Percentiles rank a stretch among this genome's conserved stretches.
Evolutionary conservation across 345 rosid genomes (phyloP).

Genomic region (Hypericum perforatum): DNA sequence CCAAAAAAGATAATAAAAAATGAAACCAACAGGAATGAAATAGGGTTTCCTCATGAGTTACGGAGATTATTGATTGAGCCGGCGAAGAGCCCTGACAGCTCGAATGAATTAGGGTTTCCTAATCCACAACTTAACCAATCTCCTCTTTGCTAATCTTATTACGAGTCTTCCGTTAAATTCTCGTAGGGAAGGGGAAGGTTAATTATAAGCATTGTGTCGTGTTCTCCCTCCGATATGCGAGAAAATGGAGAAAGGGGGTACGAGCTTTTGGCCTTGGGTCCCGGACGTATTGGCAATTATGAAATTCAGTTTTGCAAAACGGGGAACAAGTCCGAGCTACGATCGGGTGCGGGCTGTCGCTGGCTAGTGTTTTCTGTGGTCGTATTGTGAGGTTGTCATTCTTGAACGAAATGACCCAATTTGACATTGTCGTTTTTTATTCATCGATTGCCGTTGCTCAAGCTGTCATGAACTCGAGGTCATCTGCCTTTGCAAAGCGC

Average conservation of each 20-base stretch:
- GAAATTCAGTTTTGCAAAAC: conserved; percentile 42
- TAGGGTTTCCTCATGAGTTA: background rate
- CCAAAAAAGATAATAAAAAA: no score
- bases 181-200: no score
- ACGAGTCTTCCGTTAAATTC: background rate
- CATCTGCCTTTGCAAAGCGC: no score
- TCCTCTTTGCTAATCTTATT: conserved; percentile 18
- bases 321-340: conserved; percentile 65
- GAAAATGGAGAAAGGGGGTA: background rate
- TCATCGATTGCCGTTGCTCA: no score
- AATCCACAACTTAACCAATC: conserved; percentile 3
- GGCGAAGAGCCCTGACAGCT: background rate
- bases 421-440: no score
- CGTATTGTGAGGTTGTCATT: no score
- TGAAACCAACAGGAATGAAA: no score
- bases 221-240: no score
- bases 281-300: conserved; percentile 73
- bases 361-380: conserved; percentile 12
- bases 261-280: conserved; percentile 21
- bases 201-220: no score
- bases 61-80: background rate
- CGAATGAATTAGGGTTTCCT: conserved; percentile 32
- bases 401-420: no score
- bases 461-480: no score
- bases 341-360: conserved; percentile 23